Evolutionary conservation across 441 rosid species (phyloP), one percentile per base, ranked within the genome.

Genomic region (Corymbia calophylla): DNA sequence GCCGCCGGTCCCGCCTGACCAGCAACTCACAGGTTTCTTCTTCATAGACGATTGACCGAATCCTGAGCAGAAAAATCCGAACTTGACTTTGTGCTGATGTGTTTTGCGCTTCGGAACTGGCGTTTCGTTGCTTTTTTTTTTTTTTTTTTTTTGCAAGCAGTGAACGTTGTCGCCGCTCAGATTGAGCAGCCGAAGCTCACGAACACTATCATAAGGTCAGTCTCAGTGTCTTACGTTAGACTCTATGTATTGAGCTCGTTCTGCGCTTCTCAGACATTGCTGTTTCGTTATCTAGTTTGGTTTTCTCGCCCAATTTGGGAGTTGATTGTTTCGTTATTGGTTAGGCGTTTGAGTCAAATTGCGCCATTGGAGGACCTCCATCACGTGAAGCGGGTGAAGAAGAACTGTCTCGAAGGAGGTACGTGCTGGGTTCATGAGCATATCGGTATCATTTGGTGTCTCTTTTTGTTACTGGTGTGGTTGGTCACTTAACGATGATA

Each of bases 341-440:
- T 55, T 66, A 96, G 99, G 94, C 94, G 93, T 58, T 93, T 97
- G 88, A 93, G 96, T 91, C 96, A 94, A 94, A 86, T 95, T 85
- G 93, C 95, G 39, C 98, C 97, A 53, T 88, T 97, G 86, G 97
- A 96, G 92, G 92, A 95, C 92, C 93, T 95, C 73, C 95, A 94
- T 32, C 99, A 98, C 90, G 95, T 97, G 68, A 97, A 97, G 95
- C 94, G 96, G 88, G 93, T 97, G 89, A 95, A 91, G 48, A 95
- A 94, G 93, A 94, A 92, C 88, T 53, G 89, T 70, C 89, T 92
- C 23, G 92, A 92, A 90, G 95, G 91, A 90, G 89, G 92, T 92
- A 31, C 44, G 84, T 87, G 7, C 8, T 64, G 7, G 18, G 19
- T 68, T 66, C 8, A 10, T 53, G 17, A 87, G 19, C 64, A 48